Evolutionary conservation across 2,329 filamentous ascomycete species (phyloP), one percentile per base, ranked within the genome.

Genomic region (Colletotrichum spaethianum): DNA sequence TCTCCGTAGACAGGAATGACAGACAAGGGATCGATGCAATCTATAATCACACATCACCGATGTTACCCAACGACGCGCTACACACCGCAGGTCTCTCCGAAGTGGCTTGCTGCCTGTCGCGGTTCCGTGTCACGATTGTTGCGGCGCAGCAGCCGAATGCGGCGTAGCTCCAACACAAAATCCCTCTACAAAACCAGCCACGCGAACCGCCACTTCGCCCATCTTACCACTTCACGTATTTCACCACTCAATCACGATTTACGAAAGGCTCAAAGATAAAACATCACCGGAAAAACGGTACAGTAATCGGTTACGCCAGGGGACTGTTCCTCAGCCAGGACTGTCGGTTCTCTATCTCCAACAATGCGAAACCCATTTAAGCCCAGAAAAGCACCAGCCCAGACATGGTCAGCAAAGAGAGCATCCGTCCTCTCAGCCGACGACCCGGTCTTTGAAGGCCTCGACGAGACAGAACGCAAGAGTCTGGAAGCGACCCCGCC

Each of bases 331-430:
- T 12, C 11, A 23, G 4, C 20, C 44, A 9, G 44, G 7, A 46
- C 20, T 46, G 44, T 46, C 20, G 20, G 20, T 7, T 9, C 28
- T 1, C 52, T 16, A 36, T n/a, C 28, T 2, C 3, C 52, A 14
- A 66, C 86, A 70, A 93, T 84, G 0, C n/a, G 38, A 42, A 59
- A 59, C 36, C 55, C 55, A 18, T 59, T 59, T 36, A 59, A 42
- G 55, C 55, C 55, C 14, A 59, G 55, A 42, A 59, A 59, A 16
- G 55, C 55, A n/a, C 55, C 55, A 2, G 55, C 55, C n/a, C 55
- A 59, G 33, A 59, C 36, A 14, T 59, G 55, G 55, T 20, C 50
- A 1, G n/a, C 55, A 4, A 40, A 31, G n/a, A 40, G 55, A 3
- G 26, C 55, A 26, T 23, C 55, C n/a, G 36, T 57, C 55, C 55